Conservation (phyloP, 2,329 filamentous ascomycete species). For the Diaporthe amygdali region DNA sequence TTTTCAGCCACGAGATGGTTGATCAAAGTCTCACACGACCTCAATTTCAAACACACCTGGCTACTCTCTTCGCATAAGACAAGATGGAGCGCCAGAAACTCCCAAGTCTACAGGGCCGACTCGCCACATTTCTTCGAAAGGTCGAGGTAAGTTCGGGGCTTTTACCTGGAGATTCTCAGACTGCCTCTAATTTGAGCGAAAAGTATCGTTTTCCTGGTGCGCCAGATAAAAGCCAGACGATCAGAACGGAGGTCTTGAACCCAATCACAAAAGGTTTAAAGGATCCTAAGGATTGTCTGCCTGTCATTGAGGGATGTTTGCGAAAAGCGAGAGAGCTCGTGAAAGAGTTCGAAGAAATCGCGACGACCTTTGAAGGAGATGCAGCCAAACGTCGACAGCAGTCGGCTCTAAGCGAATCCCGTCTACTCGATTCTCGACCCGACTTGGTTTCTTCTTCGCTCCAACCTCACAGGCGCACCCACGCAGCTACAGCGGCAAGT, state of each 20-base stretch:
- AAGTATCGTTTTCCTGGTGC: neutral
- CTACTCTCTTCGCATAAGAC: neutral
- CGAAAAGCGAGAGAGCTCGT: neutral
- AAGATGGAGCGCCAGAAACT: neutral
- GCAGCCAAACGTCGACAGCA: neutral
- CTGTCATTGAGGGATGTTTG: neutral
- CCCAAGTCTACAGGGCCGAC: neutral
- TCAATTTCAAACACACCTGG: too few species aligned
- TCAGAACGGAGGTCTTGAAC: neutral
- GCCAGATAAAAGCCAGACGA: rapidly evolving
- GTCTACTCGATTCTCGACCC: neutral
- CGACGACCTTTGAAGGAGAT: neutral
- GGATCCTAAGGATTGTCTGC: neutral
- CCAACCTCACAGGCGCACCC: too few species aligned
- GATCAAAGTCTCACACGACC: too few species aligned
- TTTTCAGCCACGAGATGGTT: too few species aligned
- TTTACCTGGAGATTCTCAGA: too few species aligned
- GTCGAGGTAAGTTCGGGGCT: neutral
- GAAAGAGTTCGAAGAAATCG: neutral
- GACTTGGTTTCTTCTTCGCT: neutral
- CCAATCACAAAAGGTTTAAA: neutral
- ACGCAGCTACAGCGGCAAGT: too few species aligned
- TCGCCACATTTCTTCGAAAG: neutral
- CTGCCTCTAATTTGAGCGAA: neutral
- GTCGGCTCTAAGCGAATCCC: neutral